Evolutionary conservation across 768 basidiomycete species (phyloP).

Genomic region (Boletus rex-veris): DNA sequence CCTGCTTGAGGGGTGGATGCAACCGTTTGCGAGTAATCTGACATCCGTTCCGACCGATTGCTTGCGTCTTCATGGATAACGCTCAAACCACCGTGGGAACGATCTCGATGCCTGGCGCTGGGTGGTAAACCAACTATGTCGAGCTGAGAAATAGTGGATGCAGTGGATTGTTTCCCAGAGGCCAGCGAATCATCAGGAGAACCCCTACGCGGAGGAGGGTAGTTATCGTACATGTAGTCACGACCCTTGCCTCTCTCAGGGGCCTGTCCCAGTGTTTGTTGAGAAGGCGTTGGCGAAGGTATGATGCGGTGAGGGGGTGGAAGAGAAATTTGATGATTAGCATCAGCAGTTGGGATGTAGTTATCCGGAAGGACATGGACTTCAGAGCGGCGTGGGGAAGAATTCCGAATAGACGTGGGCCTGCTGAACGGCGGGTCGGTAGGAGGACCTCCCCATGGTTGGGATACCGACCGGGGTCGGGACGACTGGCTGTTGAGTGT

Average conservation of each 20-base stretch:
- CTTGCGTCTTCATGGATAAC: conserved; percentile 34
- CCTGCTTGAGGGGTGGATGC: conserved; percentile 20
- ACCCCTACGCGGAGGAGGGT: conserved; percentile 17
- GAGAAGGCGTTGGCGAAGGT: conserved; percentile 29
- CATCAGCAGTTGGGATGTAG: conserved; percentile 44
- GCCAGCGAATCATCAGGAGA: conserved; percentile 30
- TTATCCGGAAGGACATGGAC: conserved; percentile 43
- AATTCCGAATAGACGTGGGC: conserved; percentile 20
- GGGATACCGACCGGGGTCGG: conserved; percentile 13
- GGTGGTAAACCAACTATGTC: conserved; percentile 29
- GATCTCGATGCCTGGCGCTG: conserved; percentile 19
- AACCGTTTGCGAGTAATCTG: conserved; percentile 23
- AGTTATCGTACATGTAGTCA: conserved; percentile 25
- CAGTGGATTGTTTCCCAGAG: conserved; percentile 26
- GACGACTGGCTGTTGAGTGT: conserved; percentile 14
- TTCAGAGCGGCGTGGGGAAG: conserved; percentile 15
- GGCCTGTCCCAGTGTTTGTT: conserved; percentile 15
- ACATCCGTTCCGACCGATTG: conserved; percentile 22
- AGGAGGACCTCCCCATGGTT: conserved; percentile 18
- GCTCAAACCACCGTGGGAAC: conserved; percentile 19
- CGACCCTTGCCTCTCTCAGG: conserved; percentile 20
- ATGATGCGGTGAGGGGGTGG: conserved; percentile 45
- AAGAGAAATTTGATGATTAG: conserved; percentile 39
- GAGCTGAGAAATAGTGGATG: conserved; percentile 33
- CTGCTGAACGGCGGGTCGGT: conserved; percentile 8